A percentile compares a stretch with the other conserved stretches of the same genome.
These are phyloP conservation scores for Triticum monococcum DNA, from an alignment of 176 grass and related monocot genomes.

Conservation along the genomic window DNA sequence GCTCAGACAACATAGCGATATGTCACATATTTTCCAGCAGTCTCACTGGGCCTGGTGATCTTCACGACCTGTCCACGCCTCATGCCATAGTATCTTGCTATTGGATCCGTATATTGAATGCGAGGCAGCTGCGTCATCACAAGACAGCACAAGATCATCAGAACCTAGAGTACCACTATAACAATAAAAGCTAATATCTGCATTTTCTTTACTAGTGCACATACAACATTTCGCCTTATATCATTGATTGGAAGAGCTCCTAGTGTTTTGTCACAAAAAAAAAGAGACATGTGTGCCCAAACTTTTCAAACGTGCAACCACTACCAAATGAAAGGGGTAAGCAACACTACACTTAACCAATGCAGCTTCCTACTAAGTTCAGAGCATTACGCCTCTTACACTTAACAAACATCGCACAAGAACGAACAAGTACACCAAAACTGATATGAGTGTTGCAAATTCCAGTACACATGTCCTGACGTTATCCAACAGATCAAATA, in stretches of 20 bases:
- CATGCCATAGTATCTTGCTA: slow-evolving; percentile 87
- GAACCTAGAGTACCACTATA: slow-evolving; percentile 7
- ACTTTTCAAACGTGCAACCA: neutral
- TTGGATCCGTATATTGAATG: slow-evolving; percentile 72
- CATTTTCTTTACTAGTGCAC: neutral
- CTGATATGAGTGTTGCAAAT: neutral
- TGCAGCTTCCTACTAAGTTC: neutral
- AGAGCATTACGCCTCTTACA: neutral
- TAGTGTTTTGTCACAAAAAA: neutral
- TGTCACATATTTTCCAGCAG: slow-evolving; percentile 72
- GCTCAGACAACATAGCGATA: slow-evolving; percentile 80
- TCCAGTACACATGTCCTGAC: neutral
- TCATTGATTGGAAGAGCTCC: neutral
- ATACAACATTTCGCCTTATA: neutral
- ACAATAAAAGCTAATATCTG: neutral
- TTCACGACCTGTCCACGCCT: slow-evolving; percentile 84
- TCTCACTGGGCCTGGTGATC: slow-evolving; percentile 71
- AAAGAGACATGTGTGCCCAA: neutral
- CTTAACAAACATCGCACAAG: neutral
- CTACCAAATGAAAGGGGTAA: neutral
- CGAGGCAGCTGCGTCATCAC: slow-evolving; percentile 54
- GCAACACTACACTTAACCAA: neutral
- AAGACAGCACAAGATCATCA: slow-evolving; percentile 25
- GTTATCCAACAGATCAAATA: neutral
- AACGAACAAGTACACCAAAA: neutral